Base-by-base conservation (phyloP, 139 green algal genomes). In the Pycnococcus provasolii region DNA sequence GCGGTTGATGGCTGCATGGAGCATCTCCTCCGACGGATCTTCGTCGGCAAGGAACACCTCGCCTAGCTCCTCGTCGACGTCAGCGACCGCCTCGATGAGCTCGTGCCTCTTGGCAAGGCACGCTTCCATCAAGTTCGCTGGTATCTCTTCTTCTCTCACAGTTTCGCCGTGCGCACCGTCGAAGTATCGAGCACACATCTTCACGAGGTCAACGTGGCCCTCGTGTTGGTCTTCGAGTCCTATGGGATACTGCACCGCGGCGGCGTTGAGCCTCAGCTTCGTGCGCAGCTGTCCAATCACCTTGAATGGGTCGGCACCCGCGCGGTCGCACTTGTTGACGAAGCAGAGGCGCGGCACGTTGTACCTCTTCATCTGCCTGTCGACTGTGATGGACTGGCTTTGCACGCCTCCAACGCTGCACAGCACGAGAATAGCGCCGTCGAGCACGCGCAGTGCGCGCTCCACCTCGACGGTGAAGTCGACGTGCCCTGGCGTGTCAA, bases 401-500 rank as follows among this genome's bases (percentile, higher is more conserved):
- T 98, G 92, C 64, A 97, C 84, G 8, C 87, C 90, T 43, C 90
- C 87, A 43, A 96, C 89, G 15, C 74, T 78, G 68, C 92, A 99
- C 40, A 99, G 81, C 62, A 99, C 90, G 61, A 99, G 80, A 3
- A 99, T 80, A 0, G 94, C 94, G 9, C 94, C 93, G 68, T 98
- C 94, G 71, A 98, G 78, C 67, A 98, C 93, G 6, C 93, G 78
- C 77, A 99, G 79, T 4, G 94, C 85, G 6, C 93, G 84, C 77
- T 98, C 93, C 58, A 98, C 91, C 78, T 99, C 92, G 45, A 99
- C 96, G 44, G 93, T 99, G 79, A 99, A 99, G 81, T 99, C 93
- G 43, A 99, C 92, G 79, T 97, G 92, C 2, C 77, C 78, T 26
- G 78, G 78, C 15, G 76, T 82, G 70, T 80, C 79, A 73, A 99